Percentiles rank a stretch among this genome's conserved stretches.
Evolutionary conservation across 1,284 basidiomycete species (phyloP).

Genomic region (Apiotrichum mycotoxinovorans): DNA sequence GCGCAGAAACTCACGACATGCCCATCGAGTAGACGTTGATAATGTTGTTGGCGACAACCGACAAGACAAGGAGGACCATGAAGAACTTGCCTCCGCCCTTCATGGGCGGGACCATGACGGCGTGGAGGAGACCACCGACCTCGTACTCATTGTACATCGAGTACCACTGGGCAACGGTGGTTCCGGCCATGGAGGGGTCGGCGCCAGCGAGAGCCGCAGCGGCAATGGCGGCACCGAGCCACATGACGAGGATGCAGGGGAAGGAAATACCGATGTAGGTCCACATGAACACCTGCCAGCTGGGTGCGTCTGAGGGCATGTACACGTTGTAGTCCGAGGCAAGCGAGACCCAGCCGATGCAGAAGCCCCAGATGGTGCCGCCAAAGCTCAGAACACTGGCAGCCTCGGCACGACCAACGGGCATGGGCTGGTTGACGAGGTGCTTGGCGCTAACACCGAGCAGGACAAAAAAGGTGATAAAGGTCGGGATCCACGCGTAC

Average conservation of each 20-base stretch:
- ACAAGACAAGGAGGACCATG: conserved; percentile 41
- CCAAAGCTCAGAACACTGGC: conserved; percentile 47
- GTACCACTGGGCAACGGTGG: conserved; percentile 26
- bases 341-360: conserved; percentile 47
- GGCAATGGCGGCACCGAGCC: conserved; percentile 45
- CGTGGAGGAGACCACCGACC: conserved; percentile 48
- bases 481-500: conserved; percentile 51
- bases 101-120: conserved; percentile 41
- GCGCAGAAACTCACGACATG: conserved; percentile 24
- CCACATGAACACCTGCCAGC: conserved; percentile 42
- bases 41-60: conserved; percentile 47
- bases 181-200: conserved; percentile 1
- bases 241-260: conserved; percentile 47
- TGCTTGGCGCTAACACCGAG: conserved; percentile 37
- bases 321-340: conserved; percentile 50
- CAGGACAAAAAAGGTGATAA: conserved; percentile 48
- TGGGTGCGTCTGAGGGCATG: conserved; percentile 44
- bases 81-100: conserved; percentile 39
- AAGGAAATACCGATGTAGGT: conserved; percentile 47
- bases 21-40: conserved; percentile 44
- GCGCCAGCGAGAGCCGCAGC: conserved; percentile 36
- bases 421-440: conserved; percentile 34
- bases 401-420: conserved; percentile 35
- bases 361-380: conserved; percentile 36
- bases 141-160: conserved; percentile 29